A percentile compares a stretch with the other conserved stretches of the same genome.
phyloP scores from a whole-genome alignment of 441 rosid species.

The Eutrema salsugineum region DNA sequence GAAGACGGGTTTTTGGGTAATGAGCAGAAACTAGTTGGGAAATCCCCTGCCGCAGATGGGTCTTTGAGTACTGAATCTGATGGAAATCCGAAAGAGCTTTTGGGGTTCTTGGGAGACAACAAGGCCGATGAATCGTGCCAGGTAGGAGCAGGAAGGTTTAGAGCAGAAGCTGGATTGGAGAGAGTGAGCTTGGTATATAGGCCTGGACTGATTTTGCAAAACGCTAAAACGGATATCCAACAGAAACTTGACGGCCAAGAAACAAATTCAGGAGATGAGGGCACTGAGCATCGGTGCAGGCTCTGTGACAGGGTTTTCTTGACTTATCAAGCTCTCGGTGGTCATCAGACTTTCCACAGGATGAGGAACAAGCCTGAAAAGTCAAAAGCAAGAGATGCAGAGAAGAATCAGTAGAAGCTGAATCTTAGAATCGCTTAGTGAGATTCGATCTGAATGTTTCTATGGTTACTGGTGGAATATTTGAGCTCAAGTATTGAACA shows the following conservation, averaged over 20 bases:
- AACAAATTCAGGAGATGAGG: conserved; percentile 17
- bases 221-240: neutral
- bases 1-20: neutral
- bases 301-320: neutral
- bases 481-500: neutral
- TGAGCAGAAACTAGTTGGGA: neutral
- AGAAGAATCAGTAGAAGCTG: neutral
- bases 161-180: neutral
- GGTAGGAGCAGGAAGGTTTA: neutral
- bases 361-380: neutral
- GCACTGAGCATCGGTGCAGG: neutral
- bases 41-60: conserved; percentile 15
- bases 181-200: conserved; percentile 4
- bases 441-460: neutral
- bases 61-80: conserved; percentile 7
- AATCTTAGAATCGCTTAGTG: neutral
- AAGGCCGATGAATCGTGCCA: neutral
- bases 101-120: conserved; percentile 4
- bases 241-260: neutral
- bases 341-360: neutral
- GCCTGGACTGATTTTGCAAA: neutral
- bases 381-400: neutral
- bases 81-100: neutral
- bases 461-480: neutral
- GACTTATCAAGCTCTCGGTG: neutral